phyloP scores from a whole-genome alignment of 75 land plant species.

The Pinus tabuliformis region DNA sequence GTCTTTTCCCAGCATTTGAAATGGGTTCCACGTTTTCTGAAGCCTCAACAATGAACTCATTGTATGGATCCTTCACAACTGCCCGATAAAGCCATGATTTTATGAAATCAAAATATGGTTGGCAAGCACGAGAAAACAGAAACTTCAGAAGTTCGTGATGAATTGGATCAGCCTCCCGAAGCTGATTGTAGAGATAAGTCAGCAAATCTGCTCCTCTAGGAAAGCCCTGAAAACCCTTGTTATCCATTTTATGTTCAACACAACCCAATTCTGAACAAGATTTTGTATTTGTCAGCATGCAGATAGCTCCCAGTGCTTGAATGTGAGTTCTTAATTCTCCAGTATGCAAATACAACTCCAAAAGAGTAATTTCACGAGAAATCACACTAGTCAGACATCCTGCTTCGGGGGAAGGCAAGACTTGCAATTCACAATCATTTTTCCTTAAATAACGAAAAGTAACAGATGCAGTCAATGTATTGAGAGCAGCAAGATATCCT shows the following conservation, averaged over 20 bases:
- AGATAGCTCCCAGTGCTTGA: slow-evolving; percentile 67
- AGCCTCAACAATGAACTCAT: too few species aligned
- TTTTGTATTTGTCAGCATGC: slow-evolving; percentile 22
- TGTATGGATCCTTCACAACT: slow-evolving; percentile 70
- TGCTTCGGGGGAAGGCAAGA: background rate
- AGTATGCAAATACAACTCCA: slow-evolving; percentile 86
- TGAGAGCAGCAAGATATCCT: slow-evolving; percentile 69
- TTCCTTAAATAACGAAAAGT: slow-evolving; percentile 38
- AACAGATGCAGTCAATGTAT: slow-evolving; percentile 64
- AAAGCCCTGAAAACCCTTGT: slow-evolving; percentile 47
- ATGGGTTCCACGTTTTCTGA: too few species aligned
- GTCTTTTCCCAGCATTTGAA: too few species aligned
- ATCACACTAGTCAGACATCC: slow-evolving; percentile 54
- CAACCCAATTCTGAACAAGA: slow-evolving; percentile 15
- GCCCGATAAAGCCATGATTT: slow-evolving; percentile 88
- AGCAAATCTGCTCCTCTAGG: slow-evolving; percentile 84
- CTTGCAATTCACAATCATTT: slow-evolving; percentile 7
- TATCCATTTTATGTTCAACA: slow-evolving; percentile 16
- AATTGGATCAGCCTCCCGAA: slow-evolving; percentile 78
- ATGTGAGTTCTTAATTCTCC: slow-evolving; percentile 61
- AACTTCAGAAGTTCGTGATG: slow-evolving; percentile 63
- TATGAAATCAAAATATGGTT: slow-evolving; percentile 77
- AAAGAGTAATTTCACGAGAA: slow-evolving; percentile 55
- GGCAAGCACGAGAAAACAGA: slow-evolving; percentile 80
- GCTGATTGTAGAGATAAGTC: slow-evolving; percentile 70